These are phyloP conservation scores for Croton setiger DNA, from an alignment of 441 rosid species.

Conservation along the genomic window DNA sequence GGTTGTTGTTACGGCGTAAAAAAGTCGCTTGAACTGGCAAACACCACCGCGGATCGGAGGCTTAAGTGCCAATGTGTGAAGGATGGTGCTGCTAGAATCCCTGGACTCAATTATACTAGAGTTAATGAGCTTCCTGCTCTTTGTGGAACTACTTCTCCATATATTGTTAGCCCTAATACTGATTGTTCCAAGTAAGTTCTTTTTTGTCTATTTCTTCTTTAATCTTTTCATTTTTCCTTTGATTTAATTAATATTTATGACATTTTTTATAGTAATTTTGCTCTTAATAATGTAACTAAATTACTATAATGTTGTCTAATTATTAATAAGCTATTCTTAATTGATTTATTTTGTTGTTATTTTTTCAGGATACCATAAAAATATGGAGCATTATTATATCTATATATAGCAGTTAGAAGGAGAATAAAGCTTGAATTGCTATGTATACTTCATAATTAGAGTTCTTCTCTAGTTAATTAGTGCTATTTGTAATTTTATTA, in stretches of 20 bases:
- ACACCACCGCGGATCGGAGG: slow-evolving; percentile 29
- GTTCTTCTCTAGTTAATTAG: neutral
- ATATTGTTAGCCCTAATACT: slow-evolving; percentile 21
- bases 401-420: no score
- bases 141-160: slow-evolving; percentile 24
- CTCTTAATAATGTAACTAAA: no score
- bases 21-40: slow-evolving; percentile 25
- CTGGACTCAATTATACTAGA: slow-evolving; percentile 32
- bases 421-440: no score
- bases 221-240: no score
- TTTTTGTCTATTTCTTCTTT: no score
- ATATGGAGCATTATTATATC: no score
- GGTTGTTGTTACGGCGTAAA: slow-evolving; percentile 32
- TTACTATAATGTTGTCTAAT: no score
- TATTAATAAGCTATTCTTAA: no score
- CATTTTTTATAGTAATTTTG: no score
- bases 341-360: no score
- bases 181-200: slow-evolving; percentile 34
- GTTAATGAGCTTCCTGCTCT: slow-evolving; percentile 32
- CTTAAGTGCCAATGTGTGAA: slow-evolving; percentile 31
- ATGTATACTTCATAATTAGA: neutral
- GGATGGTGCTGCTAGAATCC: slow-evolving; percentile 33
- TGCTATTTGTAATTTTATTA: neutral
- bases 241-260: no score
- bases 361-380: no score